Base-by-base conservation (phyloP, 345 rosid species). In the Hypericum perforatum region DNA sequence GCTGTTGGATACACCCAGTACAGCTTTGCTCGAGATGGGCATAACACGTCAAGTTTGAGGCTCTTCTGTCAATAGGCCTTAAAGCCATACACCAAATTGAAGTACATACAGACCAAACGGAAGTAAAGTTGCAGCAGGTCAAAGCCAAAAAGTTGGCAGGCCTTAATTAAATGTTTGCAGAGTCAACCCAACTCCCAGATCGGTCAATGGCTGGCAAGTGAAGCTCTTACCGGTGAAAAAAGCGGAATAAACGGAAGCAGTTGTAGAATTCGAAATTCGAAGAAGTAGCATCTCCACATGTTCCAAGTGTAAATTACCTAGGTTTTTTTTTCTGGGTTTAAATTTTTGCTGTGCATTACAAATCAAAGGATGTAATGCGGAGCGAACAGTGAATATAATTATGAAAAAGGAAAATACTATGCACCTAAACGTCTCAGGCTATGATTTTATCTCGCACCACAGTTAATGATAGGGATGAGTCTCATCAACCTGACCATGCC, bases 101-200 rank as follows among this genome's bases (percentile, higher is more conserved):
- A 62, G 62, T 45, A 49, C 45, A 56, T 70, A 74, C 64, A 69
- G 69, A 72, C 54, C 69, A 68, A 65, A 56, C n/a, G 12, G 58
- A 57, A 65, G 64, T 59, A 58, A 58, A 61, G 64, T 46, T 37
- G 53, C 15, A 45, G 53, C 15, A 45, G 80, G 80, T 66, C 76
- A 42, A 75, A 79, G 81, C 81, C 77, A 64, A 61, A 67, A 76
- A 62, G 67, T 74, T 75, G 81, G 77, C 81, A 69, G 77, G 77
- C 79, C 72, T 22, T 22, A 22, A 4, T 22, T 22, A 22, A 22
- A 22, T 4, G 32, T 22, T 22, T 22, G 32, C 32, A 22, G 32
- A 22, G 32, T 22, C 32, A 22, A 22, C 32, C 4, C 32, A 22
- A 22, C 32, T 22, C 32, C 32, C 32, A 22, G 32, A 1, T 22